Evolutionary conservation across 2,329 filamentous ascomycete species (phyloP).

Genomic region (Microcyclospora tardicrescens): DNA sequence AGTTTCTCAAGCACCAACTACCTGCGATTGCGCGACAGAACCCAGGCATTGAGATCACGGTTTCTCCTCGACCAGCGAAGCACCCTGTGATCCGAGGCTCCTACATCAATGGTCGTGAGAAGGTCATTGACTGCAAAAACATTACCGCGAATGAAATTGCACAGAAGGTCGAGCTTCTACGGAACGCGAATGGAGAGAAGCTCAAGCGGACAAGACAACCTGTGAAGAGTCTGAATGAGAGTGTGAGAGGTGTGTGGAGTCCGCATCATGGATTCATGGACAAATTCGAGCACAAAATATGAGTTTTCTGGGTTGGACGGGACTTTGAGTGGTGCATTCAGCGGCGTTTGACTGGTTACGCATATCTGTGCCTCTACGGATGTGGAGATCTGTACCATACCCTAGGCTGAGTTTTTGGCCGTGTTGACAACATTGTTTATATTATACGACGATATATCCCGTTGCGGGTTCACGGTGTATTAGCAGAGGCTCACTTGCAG

Average conservation of each 20-base stretch:
- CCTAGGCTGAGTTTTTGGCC: too few species aligned
- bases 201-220: slow-evolving; percentile 44
- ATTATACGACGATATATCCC: too few species aligned
- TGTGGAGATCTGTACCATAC: too few species aligned
- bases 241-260: slow-evolving; percentile 53
- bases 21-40: slow-evolving; percentile 66
- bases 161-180: slow-evolving; percentile 61
- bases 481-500: too few species aligned
- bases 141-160: slow-evolving; percentile 67
- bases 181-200: slow-evolving; percentile 65
- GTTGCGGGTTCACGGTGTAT: too few species aligned
- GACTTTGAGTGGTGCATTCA: neutral
- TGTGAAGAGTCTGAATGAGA: slow-evolving; percentile 49
- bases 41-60: slow-evolving; percentile 79
- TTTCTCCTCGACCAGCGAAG: slow-evolving; percentile 78
- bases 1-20: slow-evolving; percentile 69
- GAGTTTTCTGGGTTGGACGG: slow-evolving; percentile 9
- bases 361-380: too few species aligned
- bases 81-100: slow-evolving; percentile 81
- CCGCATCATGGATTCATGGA: slow-evolving; percentile 47
- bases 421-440: too few species aligned
- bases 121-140: slow-evolving; percentile 81
- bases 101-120: slow-evolving; percentile 83
- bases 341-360: too few species aligned
- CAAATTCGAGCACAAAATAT: slow-evolving; percentile 37